A percentile compares a stretch with the other conserved stretches of the same genome.
These are phyloP conservation scores for Entomophthora muscae DNA, from an alignment of 371 early-diverging fungal species.

Conservation along the genomic window DNA sequence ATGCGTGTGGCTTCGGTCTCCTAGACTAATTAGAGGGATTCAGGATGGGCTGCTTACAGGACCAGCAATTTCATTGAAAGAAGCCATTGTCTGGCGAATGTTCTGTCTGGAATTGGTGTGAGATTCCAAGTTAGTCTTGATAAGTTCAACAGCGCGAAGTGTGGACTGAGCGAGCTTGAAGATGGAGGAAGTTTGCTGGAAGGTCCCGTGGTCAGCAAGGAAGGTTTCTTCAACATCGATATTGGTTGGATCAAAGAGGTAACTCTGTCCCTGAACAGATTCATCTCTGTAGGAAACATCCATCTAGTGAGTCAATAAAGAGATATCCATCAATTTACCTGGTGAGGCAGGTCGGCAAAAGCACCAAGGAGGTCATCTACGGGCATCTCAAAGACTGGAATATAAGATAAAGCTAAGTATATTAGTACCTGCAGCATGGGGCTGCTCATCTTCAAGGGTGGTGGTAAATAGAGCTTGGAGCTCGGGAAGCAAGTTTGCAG, in stretches of 20 bases:
- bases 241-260: neutral
- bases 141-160: neutral
- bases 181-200: neutral
- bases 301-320: neutral
- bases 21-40: neutral
- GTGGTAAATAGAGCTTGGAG: slow-evolving; percentile 13
- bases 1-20: slow-evolving; percentile 15
- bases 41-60: neutral
- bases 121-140: slow-evolving; percentile 1
- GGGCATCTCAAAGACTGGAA: neutral
- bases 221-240: neutral
- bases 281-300: neutral
- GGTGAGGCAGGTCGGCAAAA: neutral
- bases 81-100: slow-evolving; percentile 14
- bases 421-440: neutral
- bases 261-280: neutral
- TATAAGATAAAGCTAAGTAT: neutral
- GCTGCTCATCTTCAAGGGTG: neutral
- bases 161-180: neutral
- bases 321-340: neutral
- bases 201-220: neutral
- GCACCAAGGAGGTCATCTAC: neutral
- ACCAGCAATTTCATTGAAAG: neutral
- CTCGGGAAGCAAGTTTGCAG: slow-evolving; percentile 14
- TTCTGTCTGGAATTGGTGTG: slow-evolving; percentile 12